Evolutionary conservation across 1,139 yeast species (phyloP), one percentile per base, ranked within the genome.

Genomic region (Zygosaccharomyces sapae): DNA sequence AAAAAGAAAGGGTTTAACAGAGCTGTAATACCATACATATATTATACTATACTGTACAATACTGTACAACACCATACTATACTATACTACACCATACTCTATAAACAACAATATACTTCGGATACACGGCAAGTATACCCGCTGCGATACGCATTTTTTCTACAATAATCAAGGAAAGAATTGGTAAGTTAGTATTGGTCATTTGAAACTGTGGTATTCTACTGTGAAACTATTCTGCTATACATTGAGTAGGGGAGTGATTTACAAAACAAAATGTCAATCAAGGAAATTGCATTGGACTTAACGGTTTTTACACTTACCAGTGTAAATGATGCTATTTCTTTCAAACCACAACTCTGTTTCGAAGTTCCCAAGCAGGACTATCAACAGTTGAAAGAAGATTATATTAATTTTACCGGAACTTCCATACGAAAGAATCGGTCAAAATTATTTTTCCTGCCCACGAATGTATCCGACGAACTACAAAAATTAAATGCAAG

Each of bases 301-400:
- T 46, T 56, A 45, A 55, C 55, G 25, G 51, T 54, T 18, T 56
- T 56, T 46, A 53, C 57, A 33, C 42, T 55, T 19, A 51, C 57
- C 18, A 54, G 54, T 41, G 58, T 54, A 22, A 54, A 56, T 41
- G 60, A 55, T 25, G 59, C 58, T 10, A 55, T 55, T 24, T 55
- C 59, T 30, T 55, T 56, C 47, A 55, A 54, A 36, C 59, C 59
- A 9, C 60, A 56, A 37, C 53, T 56, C 20, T 55, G 57, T 41
- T 52, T 53, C 43, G 57, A 55, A 45, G 59, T 55, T n/a, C 60
- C 60, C 33, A 45, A 41, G 12, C 51, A 50, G 50, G 56, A 55
- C 41, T 55, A 55, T 45, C 51, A 43, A 29, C 46, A 54, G 45
- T 46, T 55, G 39, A 50, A 52, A 22, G 54, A 53, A 24, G 52